Evolutionary conservation across 768 basidiomycete species (phyloP).

Genomic region (Pulveroboletus ravenelii): DNA sequence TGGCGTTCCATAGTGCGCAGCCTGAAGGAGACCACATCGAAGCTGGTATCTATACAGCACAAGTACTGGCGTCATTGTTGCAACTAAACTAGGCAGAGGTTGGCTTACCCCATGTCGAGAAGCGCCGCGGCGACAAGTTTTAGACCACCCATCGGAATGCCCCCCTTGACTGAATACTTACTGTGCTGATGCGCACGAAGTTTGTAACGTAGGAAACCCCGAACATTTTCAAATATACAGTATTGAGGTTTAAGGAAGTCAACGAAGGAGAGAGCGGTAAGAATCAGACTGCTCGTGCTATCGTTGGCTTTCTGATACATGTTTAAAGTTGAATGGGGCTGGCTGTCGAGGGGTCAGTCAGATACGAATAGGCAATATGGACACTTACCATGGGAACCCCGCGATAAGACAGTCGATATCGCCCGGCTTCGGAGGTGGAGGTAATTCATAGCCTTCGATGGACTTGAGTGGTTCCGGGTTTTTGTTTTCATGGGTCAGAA

Average conservation of each 20-base stretch:
- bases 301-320: constrained; percentile 68
- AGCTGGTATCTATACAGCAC: constrained; percentile 37
- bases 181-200: constrained; percentile 36
- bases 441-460: constrained; percentile 37
- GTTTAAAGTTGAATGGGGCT: constrained; percentile 69
- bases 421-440: constrained; percentile 44
- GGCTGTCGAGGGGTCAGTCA: constrained; percentile 40
- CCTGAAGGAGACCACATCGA: constrained; percentile 41
- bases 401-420: constrained; percentile 59
- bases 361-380: neutral
- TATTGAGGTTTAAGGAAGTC: constrained; percentile 39
- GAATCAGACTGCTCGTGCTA: constrained; percentile 60
- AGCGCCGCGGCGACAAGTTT: constrained; percentile 62
- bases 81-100: neutral
- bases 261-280: constrained; percentile 48
- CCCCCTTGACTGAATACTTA: constrained; percentile 50
- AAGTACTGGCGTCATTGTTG: neutral
- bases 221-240: constrained; percentile 47
- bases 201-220: constrained; percentile 39
- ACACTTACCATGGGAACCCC: constrained; percentile 72
- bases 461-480: constrained; percentile 36
- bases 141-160: constrained; percentile 68
- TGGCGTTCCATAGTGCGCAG: constrained; percentile 45
- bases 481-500: constrained; percentile 47
- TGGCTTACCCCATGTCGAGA: constrained; percentile 59